Evolutionary conservation across 371 early-diverging fungal species (phyloP).

Genomic region (Blakeslea trispora): DNA sequence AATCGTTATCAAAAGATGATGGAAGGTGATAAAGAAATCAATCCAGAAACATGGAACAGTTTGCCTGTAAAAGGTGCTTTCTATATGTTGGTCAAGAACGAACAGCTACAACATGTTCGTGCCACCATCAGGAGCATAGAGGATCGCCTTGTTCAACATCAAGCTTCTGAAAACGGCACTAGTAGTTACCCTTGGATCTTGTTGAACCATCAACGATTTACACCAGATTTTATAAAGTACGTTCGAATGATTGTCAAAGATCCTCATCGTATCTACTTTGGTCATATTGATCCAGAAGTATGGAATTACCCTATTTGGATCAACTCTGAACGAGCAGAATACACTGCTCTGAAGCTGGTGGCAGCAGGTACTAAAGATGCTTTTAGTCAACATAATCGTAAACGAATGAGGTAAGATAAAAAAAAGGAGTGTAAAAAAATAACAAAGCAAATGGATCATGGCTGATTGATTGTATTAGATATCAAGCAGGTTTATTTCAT

Average conservation of each 20-base stretch:
- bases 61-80: slow-evolving; percentile 32
- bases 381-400: slow-evolving; percentile 26
- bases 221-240: slow-evolving; percentile 36
- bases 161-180: neutral
- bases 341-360: slow-evolving; percentile 18
- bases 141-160: slow-evolving; percentile 48
- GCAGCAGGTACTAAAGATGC: slow-evolving; percentile 14
- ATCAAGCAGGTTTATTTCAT: slow-evolving; percentile 86
- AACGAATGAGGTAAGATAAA: slow-evolving; percentile 29
- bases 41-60: slow-evolving; percentile 20
- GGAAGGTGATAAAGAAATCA: slow-evolving; percentile 10
- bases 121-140: slow-evolving; percentile 41
- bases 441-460: no score
- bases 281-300: slow-evolving; percentile 41
- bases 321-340: slow-evolving; percentile 36
- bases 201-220: slow-evolving; percentile 41
- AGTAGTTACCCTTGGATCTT: slow-evolving; percentile 54
- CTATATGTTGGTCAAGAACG: slow-evolving; percentile 39
- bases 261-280: slow-evolving; percentile 37
- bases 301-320: slow-evolving; percentile 56
- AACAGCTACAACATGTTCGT: slow-evolving; percentile 35
- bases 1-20: neutral
- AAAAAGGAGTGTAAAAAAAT: no score
- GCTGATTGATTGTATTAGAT: no score
- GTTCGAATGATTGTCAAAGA: slow-evolving; percentile 30